These are phyloP conservation scores for Amauroascus verrucosus DNA, from an alignment of 2,329 filamentous ascomycete genomes.

Conservation along the genomic window DNA sequence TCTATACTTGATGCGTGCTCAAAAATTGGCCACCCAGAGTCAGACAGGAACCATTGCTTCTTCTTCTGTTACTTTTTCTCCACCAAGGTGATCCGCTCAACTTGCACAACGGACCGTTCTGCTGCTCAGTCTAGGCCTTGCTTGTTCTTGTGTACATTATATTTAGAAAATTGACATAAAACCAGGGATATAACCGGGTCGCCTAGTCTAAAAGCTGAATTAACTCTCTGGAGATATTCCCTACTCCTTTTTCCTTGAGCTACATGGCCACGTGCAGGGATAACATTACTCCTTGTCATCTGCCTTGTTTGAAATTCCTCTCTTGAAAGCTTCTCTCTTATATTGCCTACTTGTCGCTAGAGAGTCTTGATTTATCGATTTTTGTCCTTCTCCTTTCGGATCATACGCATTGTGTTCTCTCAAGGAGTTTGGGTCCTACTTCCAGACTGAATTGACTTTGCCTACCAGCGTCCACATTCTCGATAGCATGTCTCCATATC, in stretches of 20 bases:
- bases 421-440: not conserved
- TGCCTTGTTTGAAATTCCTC: not conserved
- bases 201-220: not conserved
- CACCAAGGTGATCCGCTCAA: not conserved
- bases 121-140: constrained; percentile 2
- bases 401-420: not conserved
- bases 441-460: not conserved
- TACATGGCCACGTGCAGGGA: constrained; percentile 3
- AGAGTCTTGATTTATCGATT: not conserved
- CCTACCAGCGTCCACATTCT: not conserved
- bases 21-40: not conserved
- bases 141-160: not conserved
- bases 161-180: not conserved
- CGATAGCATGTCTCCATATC: constrained; percentile 36
- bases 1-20: not conserved
- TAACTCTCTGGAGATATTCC: not conserved
- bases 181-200: not conserved
- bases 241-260: not conserved
- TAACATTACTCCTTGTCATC: constrained; percentile 5
- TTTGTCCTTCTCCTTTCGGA: not conserved
- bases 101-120: not conserved
- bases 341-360: not conserved
- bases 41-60: not conserved
- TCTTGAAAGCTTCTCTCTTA: not conserved
- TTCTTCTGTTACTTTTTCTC: not conserved